phyloP scores from a whole-genome alignment of 2,329 filamentous ascomycete genomes.

The Neonectria punicea region DNA sequence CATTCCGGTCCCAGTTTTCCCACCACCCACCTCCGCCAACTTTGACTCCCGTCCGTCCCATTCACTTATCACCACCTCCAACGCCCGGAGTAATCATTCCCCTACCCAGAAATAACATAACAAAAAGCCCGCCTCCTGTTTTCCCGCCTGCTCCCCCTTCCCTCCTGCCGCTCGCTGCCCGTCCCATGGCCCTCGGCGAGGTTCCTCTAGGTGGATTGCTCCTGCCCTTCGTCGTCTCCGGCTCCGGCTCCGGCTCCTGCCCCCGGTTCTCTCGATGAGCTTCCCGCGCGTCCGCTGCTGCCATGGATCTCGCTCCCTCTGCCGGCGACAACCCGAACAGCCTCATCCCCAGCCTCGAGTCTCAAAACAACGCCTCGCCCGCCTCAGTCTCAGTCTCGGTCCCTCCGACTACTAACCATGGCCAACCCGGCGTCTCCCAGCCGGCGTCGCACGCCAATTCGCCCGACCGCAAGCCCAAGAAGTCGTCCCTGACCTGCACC shows the following conservation, averaged over 20 bases:
- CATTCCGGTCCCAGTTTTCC: slow-evolving; percentile 41
- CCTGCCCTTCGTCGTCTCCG: slow-evolving; percentile 25
- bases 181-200: slow-evolving; percentile 30
- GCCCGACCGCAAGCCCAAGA: slow-evolving; percentile 52
- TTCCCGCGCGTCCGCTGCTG: slow-evolving; percentile 29
- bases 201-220: slow-evolving; percentile 34
- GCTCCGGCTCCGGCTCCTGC: slow-evolving; percentile 32
- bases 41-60: slow-evolving; percentile 32
- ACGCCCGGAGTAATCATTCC: slow-evolving; percentile 15
- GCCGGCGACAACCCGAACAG: slow-evolving; percentile 43
- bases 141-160: background rate
- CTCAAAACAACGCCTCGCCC: slow-evolving; percentile 34
- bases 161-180: background rate
- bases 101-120: background rate
- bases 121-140: slow-evolving; percentile 13
- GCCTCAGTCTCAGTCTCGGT: slow-evolving; percentile 28
- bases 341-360: slow-evolving; percentile 39
- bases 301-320: slow-evolving; percentile 45
- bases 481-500: slow-evolving; percentile 61
- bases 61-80: slow-evolving; percentile 18
- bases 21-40: slow-evolving; percentile 31
- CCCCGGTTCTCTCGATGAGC: slow-evolving; percentile 39
- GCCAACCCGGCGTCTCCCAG: slow-evolving; percentile 34
- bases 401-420: slow-evolving; percentile 16
- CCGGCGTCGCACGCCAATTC: slow-evolving; percentile 41